Conservation (phyloP, 2,329 filamentous ascomycete genomes). For the Xylariomycetidae sp. region DNA sequence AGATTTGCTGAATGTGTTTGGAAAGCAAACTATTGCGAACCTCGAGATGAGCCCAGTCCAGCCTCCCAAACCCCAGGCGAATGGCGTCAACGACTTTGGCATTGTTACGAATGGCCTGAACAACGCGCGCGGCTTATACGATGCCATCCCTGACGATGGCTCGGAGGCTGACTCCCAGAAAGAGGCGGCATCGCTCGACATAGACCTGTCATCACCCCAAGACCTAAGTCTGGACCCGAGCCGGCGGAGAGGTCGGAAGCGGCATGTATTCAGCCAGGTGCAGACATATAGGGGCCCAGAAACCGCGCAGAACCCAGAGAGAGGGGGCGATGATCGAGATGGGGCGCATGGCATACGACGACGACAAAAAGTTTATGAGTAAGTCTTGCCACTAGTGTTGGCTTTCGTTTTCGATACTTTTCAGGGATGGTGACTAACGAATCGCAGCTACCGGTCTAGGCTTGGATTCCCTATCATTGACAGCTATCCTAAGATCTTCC, state of each 20-base stretch:
- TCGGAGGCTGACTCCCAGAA: slow-evolving; percentile 21
- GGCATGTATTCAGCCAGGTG: slow-evolving; percentile 38
- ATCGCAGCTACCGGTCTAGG: slow-evolving; percentile 43
- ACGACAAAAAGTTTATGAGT: slow-evolving; percentile 26
- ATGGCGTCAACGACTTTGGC: slow-evolving; percentile 15
- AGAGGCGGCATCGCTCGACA: slow-evolving; percentile 29
- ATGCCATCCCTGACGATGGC: slow-evolving; percentile 22
- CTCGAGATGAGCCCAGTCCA: slow-evolving; percentile 59
- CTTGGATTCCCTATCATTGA: slow-evolving; percentile 72
- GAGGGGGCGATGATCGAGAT: slow-evolving; percentile 18
- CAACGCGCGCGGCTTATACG: too few species aligned
- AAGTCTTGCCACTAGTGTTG: slow-evolving; percentile 13
- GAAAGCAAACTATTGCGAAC: slow-evolving; percentile 73
- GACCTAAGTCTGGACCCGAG: slow-evolving; percentile 24
- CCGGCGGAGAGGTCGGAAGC: slow-evolving; percentile 20
- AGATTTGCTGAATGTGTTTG: slow-evolving; percentile 63
- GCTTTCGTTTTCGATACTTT: too few species aligned
- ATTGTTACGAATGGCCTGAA: slow-evolving; percentile 22
- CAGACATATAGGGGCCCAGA: slow-evolving; percentile 27
- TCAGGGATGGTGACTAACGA: too few species aligned
- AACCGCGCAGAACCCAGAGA: slow-evolving; percentile 15
- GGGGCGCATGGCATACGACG: slow-evolving; percentile 12
- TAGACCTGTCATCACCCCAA: slow-evolving; percentile 35
- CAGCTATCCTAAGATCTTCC: slow-evolving; percentile 76
- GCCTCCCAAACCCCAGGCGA: slow-evolving; percentile 23